These are phyloP conservation scores for Cucurbita pepo DNA, from an alignment of 306 rosid genomes.

Conservation along the genomic window DNA sequence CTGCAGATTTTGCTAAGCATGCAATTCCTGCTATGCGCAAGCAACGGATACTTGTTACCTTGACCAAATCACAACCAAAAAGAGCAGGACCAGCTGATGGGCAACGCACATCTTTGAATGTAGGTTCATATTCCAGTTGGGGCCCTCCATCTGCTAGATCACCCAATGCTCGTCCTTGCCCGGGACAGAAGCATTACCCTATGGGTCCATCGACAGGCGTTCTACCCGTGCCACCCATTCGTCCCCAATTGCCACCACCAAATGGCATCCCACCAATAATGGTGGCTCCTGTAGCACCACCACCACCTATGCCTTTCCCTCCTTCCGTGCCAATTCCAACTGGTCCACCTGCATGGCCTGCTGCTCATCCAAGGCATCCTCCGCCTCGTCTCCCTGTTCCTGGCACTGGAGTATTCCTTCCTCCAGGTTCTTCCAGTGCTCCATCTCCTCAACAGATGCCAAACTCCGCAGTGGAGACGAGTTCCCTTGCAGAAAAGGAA, in stretches of 20 bases:
- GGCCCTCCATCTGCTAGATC: slow-evolving; percentile 52
- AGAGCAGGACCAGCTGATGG: slow-evolving; percentile 35
- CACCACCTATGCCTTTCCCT: slow-evolving; percentile 55
- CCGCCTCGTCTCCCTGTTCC: slow-evolving; percentile 57
- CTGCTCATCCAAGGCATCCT: slow-evolving; percentile 69
- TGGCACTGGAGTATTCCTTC: slow-evolving; percentile 94
- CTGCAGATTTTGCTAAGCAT: slow-evolving; percentile 54
- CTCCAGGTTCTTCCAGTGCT: slow-evolving; percentile 61
- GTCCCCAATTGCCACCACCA: slow-evolving; percentile 41
- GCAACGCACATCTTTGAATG: slow-evolving; percentile 28
- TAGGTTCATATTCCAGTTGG: slow-evolving; percentile 42
- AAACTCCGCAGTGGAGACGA: slow-evolving; percentile 23
- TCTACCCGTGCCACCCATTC: slow-evolving; percentile 47
- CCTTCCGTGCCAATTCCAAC: slow-evolving; percentile 43
- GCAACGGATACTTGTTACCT: slow-evolving; percentile 64
- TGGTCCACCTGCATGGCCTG: slow-evolving; percentile 53
- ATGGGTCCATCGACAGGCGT: slow-evolving; percentile 40
- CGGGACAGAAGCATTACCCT: slow-evolving; percentile 50
- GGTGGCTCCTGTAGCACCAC: slow-evolving; percentile 37
- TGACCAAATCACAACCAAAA: slow-evolving; percentile 57
- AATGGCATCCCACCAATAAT: slow-evolving; percentile 57
- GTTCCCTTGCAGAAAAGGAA: slow-evolving; percentile 30
- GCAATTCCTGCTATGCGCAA: slow-evolving; percentile 70
- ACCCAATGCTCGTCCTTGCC: slow-evolving; percentile 51
- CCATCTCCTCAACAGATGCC: slow-evolving; percentile 28